These are phyloP conservation scores for Lactarius trivialis DNA, from an alignment of 768 basidiomycete genomes.

Conservation along the genomic window DNA sequence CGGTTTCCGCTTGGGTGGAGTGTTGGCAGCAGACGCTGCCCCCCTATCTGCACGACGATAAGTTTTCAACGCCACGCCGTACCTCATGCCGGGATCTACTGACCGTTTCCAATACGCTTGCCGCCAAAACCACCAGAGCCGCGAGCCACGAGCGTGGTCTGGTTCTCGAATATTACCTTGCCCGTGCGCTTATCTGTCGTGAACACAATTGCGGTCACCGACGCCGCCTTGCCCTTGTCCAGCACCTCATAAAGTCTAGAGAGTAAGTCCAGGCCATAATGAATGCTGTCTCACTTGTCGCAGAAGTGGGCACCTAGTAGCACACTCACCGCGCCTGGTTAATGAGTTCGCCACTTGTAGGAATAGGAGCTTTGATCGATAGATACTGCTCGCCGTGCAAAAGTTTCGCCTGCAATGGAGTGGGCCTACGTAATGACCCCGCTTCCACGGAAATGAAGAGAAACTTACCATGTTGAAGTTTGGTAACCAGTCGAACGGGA, in stretches of 20 bases:
- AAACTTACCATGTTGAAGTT: constrained; percentile 85
- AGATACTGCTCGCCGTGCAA: constrained; percentile 97
- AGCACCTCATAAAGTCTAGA: constrained; percentile 68
- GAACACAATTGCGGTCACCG: constrained; percentile 71
- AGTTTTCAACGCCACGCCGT: neutral
- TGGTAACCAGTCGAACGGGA: constrained; percentile 82
- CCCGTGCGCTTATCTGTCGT: constrained; percentile 78
- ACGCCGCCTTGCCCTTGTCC: constrained; percentile 91
- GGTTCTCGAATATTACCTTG: constrained; percentile 83
- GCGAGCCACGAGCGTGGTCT: constrained; percentile 86
- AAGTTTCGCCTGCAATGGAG: constrained; percentile 67
- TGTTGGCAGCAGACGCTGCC: constrained; percentile 74
- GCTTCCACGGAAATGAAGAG: neutral
- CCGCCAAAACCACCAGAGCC: constrained; percentile 97
- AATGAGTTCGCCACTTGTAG: constrained; percentile 73
- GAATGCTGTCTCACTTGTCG: neutral
- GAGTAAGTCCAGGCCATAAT: neutral
- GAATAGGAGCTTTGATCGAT: constrained; percentile 78
- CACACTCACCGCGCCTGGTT: constrained; percentile 60
- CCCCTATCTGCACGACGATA: constrained; percentile 64
- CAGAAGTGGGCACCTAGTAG: neutral
- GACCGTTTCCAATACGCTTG: constrained; percentile 75
- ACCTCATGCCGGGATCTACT: constrained; percentile 22
- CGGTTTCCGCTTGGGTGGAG: constrained; percentile 73
- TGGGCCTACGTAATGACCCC: neutral